A percentile compares a stretch with the other conserved stretches of the same genome.
These are phyloP conservation scores for Ormosia semicastrata DNA, from an alignment of 306 rosid species.

Conservation along the genomic window DNA sequence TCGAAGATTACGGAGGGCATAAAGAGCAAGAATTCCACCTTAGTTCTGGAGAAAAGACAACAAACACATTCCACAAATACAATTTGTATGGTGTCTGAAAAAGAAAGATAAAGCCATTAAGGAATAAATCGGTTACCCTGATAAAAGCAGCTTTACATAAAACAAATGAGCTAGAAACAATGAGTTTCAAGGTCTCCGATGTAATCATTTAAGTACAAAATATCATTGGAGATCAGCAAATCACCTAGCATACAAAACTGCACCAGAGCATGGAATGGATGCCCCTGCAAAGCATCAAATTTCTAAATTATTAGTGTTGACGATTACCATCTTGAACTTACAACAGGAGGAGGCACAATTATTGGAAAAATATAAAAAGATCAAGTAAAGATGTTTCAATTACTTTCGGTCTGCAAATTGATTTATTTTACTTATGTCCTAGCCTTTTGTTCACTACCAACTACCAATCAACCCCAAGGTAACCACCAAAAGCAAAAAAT, in stretches of 20 bases:
- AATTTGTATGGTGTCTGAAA: background rate
- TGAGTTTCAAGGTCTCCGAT: background rate
- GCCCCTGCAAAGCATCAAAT: constrained; percentile 33
- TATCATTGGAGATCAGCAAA: constrained; percentile 18
- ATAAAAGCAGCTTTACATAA: background rate
- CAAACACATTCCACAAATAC: background rate
- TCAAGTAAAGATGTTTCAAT: background rate
- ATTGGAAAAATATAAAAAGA: background rate
- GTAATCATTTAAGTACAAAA: constrained; percentile 13
- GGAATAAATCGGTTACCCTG: background rate
- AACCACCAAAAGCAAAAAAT: background rate
- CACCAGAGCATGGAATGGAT: constrained; percentile 16
- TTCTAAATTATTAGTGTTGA: background rate
- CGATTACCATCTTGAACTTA: background rate
- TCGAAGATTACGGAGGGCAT: background rate
- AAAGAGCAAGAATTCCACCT: background rate
- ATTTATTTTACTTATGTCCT: background rate
- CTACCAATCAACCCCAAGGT: background rate
- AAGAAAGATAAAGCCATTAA: background rate
- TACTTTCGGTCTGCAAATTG: background rate
- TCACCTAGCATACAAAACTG: constrained; percentile 21
- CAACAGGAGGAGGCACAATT: background rate
- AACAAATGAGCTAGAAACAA: background rate
- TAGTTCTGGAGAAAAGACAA: background rate
- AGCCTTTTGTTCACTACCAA: background rate